Base-by-base conservation (phyloP, 352 stramenopile genomes). In the Thraustochytrium striatum region DNA sequence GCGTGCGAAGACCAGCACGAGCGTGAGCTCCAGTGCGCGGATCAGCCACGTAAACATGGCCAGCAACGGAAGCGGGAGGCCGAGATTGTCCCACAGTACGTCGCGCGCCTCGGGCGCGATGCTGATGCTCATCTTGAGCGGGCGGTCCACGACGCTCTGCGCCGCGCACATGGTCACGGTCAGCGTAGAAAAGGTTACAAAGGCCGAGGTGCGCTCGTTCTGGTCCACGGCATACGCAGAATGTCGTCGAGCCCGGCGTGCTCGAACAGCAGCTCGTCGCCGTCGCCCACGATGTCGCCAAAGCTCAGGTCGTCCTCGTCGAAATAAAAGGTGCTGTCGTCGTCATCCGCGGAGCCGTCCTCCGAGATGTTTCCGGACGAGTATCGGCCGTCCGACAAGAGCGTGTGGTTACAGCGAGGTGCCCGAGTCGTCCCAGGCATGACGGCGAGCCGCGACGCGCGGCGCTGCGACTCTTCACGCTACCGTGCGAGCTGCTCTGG, bases 91-190 rank as follows among this genome's bases (percentile, higher is more conserved):
- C 65, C 65, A 75, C 19, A 75, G 65, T 3, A 75, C 52, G 30
- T 75, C 65, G 32, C 65, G 44, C 16, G 50, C 44, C 16, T 75
- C 65, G 16, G 65, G 65, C 9, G 65, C 65, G 3, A 75, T 38
- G 11, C 41, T 61, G n/a, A 75, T 75, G 44, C 65, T 75, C 65
- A 75, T 75, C 52, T 75, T 75, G 0, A 75, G 52, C 32, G 65
- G 65, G 7, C 65, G 65, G 36, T 75, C 65, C 11, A 75, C 52
- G 16, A 50, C 52, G 16, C 41, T 61, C 50, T 75, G 65, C 5
- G 65, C 65, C 41, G 65, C 65, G 7, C 32, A 30, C 65, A 75
- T 75, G 32, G 65, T 38, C 35, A 43, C 65, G 9, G 65, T 75
- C 11, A 75, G 65, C 16, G 65, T 55, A 7, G 65, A 75, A 32